Evolutionary conservation across 768 basidiomycete species (phyloP), one percentile per base, ranked within the genome.

Genomic region (Boletellus emodensis): DNA sequence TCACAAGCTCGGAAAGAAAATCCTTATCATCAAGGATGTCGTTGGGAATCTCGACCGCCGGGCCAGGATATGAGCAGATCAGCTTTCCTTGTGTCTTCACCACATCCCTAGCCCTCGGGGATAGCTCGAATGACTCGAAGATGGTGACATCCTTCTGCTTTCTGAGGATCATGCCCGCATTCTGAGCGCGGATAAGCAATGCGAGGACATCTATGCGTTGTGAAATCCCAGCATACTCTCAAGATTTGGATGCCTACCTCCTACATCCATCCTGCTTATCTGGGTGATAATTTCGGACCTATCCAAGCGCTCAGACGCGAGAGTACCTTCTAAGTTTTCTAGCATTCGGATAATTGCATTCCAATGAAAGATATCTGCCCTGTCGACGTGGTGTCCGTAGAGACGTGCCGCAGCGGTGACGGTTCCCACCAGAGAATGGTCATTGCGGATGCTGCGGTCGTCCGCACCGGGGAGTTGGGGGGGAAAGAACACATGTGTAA

Each of bases 131-230:
- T 9, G 61, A 22, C n/a, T 45, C 44, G 24, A 26, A 45, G 26
- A 46, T 46, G 22, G 44, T 46, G 44, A 28, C 35, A 12, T 45
- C 61, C 53, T 53, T 22, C 11, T 51, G 30, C 46, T 60, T 62
- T 41, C 68, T 65, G 12, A 75, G 49, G 15, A 80, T 60, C 1
- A 81, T 44, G 13, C 65, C 75, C 2, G 79, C 76, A 37, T 81
- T 81, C 49, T 80, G 79, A 1, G 68, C 67, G 6, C 65, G 62
- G 18, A 81, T 65, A 6, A 66, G 64, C 24, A 78, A 62, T 15
- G 62, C 61, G 14, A 72, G 45, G 24, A 68, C 56, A 45, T 72
- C 79, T 79, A 39, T 18, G 8, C 13, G 15, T 26, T 6, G 10
- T 52, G 3, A 56, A 44, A 20, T 32, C 37, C 12, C 36, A 17